Evolutionary conservation across 164 flowering plant species (phyloP).

Genomic region (Berberis thunbergii): DNA sequence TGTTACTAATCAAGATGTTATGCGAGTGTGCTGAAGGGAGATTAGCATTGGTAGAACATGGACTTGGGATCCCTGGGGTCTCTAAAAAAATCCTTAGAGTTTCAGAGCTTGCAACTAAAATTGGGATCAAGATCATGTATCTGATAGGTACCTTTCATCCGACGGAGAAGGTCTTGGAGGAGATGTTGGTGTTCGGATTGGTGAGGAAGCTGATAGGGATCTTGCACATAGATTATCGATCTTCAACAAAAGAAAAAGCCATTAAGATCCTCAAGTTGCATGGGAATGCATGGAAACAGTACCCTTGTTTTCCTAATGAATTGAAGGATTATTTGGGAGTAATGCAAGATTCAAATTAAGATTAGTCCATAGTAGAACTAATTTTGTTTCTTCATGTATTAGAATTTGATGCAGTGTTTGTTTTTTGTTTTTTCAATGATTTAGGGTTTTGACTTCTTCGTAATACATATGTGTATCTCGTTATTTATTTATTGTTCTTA

Average conservation of each 20-base stretch:
- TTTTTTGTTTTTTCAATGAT: not conserved
- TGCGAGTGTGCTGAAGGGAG: slow-evolving; percentile 68
- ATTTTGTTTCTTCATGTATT: not conserved
- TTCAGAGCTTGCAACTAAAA: slow-evolving; percentile 33
- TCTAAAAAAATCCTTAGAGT: slow-evolving; percentile 45
- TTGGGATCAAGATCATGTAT: slow-evolving; percentile 54
- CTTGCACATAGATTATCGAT: slow-evolving; percentile 32
- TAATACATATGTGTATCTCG: too few relatives aligned
- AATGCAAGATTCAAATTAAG: slow-evolving; percentile 13
- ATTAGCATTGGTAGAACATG: slow-evolving; percentile 51
- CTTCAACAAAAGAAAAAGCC: slow-evolving; percentile 43
- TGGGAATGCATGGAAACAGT: slow-evolving; percentile 39
- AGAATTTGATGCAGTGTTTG: not conserved
- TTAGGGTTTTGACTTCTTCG: too few relatives aligned
- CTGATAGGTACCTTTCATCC: slow-evolving; percentile 29
- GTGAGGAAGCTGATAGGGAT: slow-evolving; percentile 48
- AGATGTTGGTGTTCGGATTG: slow-evolving; percentile 48
- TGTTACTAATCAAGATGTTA: slow-evolving; percentile 36
- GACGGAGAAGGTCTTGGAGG: slow-evolving; percentile 45
- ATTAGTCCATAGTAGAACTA: not conserved
- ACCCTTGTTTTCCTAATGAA: slow-evolving; percentile 51
- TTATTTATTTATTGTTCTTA: too few relatives aligned
- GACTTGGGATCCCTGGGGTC: slow-evolving; percentile 38
- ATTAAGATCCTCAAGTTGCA: slow-evolving; percentile 49
- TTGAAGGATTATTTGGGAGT: slow-evolving; percentile 38